Evolutionary conservation across 768 basidiomycete species (phyloP), one percentile per base, ranked within the genome.

Genomic region (Trametes punicea): DNA sequence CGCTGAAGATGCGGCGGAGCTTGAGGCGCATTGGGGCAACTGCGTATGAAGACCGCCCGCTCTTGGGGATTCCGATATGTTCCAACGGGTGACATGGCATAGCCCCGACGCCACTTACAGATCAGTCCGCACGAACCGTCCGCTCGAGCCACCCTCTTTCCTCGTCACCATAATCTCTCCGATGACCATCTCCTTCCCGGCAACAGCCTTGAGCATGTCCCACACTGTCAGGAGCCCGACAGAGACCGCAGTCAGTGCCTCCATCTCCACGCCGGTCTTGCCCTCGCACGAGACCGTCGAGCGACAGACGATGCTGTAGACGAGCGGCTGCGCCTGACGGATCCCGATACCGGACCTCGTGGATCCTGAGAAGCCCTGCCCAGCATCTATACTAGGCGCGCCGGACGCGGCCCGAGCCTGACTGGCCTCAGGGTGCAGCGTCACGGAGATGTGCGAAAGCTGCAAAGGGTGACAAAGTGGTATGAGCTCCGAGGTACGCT

Each of bases 191-290:
- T 90, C 88, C 67, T 81, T 80, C n/a, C 91, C 93, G 1, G 89
- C 91, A 2, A 92, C 85, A 4, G 88, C 87, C 72, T 95, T 94
- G 27, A 94, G 78, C 93, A 96, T 94, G 66, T 93, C 92, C 89
- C 92, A 96, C 13, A 94, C 84, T 1, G 90, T 91, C 51, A 95
- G 73, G 29, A 90, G 76, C 5, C 85, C 85, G 27, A 89, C 75
- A 1, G 84, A 84, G 8, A 91, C 93, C 21, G 86, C 87, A n/a
- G 86, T 90, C 53, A 95, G 68, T 21, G 93, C 93, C 72, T 97
- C 95, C 88, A 98, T 93, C 74, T 93, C 91, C 18, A 93, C 90
- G 4, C 93, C 89, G 13, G 92, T 92, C 69, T 84, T 85, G 13
- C 90, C 88, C 68, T 85, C 81, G 61, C 87, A 89, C 36, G 84